Evolutionary conservation across 139 green algal genomes (phyloP), one percentile per base, ranked within the genome.

Genomic region (Pleodorina starrii): DNA sequence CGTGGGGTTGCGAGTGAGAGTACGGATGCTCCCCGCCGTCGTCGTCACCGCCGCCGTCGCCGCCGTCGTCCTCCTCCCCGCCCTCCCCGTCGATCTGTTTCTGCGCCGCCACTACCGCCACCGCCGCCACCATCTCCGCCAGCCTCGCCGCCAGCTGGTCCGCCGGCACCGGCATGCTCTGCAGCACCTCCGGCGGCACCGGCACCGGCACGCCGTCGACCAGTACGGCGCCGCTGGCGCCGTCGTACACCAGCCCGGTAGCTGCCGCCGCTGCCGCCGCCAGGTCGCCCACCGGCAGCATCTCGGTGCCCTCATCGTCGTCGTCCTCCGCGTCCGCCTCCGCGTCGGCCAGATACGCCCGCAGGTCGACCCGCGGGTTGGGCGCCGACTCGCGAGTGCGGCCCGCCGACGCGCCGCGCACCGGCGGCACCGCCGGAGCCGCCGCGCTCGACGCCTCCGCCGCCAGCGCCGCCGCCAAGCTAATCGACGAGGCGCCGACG

Each of bases 91-190:
- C 80, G 19, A 43, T 11, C 43, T 77, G 59, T 60, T 68, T 17
- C 43, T 78, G 27, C 29, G 42, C 80, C 59, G n/a, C 35, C 80
- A 60, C 59, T 11, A 59, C 36, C 42, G 40, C 42, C 80, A 57
- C 59, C 81, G 54, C 68, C 25, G 79, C 81, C 63, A 75, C 60
- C 14, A 87, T 51, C 42, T 75, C 60, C n/a, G 81, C 66, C 46
- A 88, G 83, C 46, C 72, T 36, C 11, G 68, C 68, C 66, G 83
- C 66, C 46, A 88, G 83, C 63, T 80, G 43, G 66, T 88, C 83
- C 10, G 68, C 23, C 0, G 32, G 68, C 83, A 88, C 66, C 0
- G 63, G 43, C 44, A 87, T 43, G 44, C 81, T 87, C 40, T 86
- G 79, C 57, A 44, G 27, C 4, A 35, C 75, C 32, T 66, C 75